Base-by-base conservation (phyloP, 495 filamentous ascomycete species). In the Pyrenula aspistea region DNA sequence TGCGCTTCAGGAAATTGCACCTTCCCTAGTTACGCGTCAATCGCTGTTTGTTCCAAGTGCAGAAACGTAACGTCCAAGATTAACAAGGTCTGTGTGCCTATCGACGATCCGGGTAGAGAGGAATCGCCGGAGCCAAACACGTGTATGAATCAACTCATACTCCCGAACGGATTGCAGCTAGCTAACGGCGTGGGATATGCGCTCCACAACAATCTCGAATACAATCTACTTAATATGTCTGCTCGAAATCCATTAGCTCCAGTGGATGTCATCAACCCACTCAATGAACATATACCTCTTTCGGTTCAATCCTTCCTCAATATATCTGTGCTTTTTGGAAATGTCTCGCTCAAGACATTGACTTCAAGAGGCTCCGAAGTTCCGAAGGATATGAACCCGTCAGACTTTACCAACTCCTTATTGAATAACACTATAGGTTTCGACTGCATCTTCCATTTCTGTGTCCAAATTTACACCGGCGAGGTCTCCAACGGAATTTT, bases 1-100 rank as follows among this genome's bases (percentile, higher is more conserved):
- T 78, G 76, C 60, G 64, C 72, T 25, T 69, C 75, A 0, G 71
- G 71, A 22, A 71, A 75, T 57, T 78, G 75, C 55, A 71, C 67
- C 4, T 78, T 68, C 55, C 60, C 64, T 0, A 57, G 59, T 19
- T 77, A 75, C 56, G 67, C 70, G 52, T 73, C 77, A 1, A 63
- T 80, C 11, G 73, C 72, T 1, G 59, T 77, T 50, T 80, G 77
- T 59, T 63, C 66, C 10, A 62, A 59, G 15, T 68, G 68, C 25
- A 62, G 67, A 53, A 69, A 78, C 59, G 62, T 75, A 25, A 68
- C 67, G 31, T 52, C 31, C 4, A 42, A 42, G 8, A 42, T 42
- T 42, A 42, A 42, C 15, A 42, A 42, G 31, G 15, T 15, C 31
- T 42, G 31, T 15, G 31, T 42, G 31, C 31, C 31, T 8, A 8